Evolutionary conservation across 768 basidiomycete species (phyloP).

Genomic region (Rhizopogon vinicolor): DNA sequence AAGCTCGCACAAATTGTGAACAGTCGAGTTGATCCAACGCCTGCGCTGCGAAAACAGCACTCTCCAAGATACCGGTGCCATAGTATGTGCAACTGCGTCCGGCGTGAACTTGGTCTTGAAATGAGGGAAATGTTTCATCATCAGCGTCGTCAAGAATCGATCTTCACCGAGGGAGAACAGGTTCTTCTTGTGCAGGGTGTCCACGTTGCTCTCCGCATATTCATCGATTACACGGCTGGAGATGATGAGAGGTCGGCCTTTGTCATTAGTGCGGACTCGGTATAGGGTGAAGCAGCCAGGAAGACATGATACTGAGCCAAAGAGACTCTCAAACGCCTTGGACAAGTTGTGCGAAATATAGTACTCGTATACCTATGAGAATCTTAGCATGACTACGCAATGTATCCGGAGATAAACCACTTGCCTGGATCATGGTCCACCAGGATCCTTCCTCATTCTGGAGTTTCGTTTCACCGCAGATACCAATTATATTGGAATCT

Average conservation of each 20-base stretch:
- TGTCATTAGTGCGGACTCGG: slow-evolving; percentile 67
- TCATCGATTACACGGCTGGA: slow-evolving; percentile 69
- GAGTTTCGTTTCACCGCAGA: slow-evolving; percentile 66
- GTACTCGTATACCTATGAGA: slow-evolving; percentile 56
- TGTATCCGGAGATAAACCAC: slow-evolving; percentile 1
- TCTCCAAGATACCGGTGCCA: slow-evolving; percentile 58
- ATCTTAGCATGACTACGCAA: slow-evolving; percentile 4
- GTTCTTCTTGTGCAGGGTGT: slow-evolving; percentile 72
- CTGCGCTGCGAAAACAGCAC: slow-evolving; percentile 64
- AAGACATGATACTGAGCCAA: slow-evolving; percentile 70
- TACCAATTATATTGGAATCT: slow-evolving; percentile 60
- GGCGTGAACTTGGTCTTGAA: slow-evolving; percentile 68
- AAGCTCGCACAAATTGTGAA: slow-evolving; percentile 65
- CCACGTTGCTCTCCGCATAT: slow-evolving; percentile 60
- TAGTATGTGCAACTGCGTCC: slow-evolving; percentile 57
- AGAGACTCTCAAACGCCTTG: slow-evolving; percentile 65
- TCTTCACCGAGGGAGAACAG: slow-evolving; percentile 66
- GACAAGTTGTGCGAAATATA: slow-evolving; percentile 65
- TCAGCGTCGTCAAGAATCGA: slow-evolving; percentile 63
- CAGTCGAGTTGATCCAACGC: slow-evolving; percentile 72
- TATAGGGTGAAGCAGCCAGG: slow-evolving; percentile 73
- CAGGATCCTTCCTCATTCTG: slow-evolving; percentile 66
- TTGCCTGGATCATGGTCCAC: slow-evolving; percentile 76
- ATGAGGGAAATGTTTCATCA: slow-evolving; percentile 67
- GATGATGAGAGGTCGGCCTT: slow-evolving; percentile 67